phyloP scores from a whole-genome alignment of 495 filamentous ascomycete genomes.

The Aspergillus taichungensis region DNA sequence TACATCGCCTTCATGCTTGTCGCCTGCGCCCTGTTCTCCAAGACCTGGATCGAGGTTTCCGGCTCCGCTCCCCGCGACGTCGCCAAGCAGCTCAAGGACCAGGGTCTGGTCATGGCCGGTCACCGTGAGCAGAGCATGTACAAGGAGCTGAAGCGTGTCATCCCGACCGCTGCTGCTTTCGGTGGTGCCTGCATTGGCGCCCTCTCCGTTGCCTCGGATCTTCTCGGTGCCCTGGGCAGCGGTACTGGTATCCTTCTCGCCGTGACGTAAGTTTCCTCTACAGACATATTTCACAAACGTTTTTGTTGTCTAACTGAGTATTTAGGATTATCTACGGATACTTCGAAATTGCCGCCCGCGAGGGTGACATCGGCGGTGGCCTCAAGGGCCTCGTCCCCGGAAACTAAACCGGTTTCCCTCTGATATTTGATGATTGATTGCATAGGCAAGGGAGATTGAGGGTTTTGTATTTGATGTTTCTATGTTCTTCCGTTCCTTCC shows the following conservation, averaged over 20 bases:
- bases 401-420: constrained; percentile 25
- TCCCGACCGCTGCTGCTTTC: constrained; percentile 95
- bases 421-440: constrained; percentile 7
- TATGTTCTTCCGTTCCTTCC: constrained; percentile 18
- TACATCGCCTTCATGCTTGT: constrained; percentile 96
- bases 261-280: constrained; percentile 73
- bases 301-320: constrained; percentile 13
- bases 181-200: constrained; percentile 99
- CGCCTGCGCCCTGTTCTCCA: constrained; percentile 97
- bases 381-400: constrained; percentile 78
- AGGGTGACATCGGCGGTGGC: constrained; percentile 80
- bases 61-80: constrained; percentile 96
- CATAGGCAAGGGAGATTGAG: constrained; percentile 24
- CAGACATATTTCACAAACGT: background rate
- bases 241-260: constrained; percentile 97
- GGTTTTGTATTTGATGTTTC: constrained; percentile 19
- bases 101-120: constrained; percentile 98
- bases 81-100: constrained; percentile 99
- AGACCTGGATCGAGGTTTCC: constrained; percentile 99
- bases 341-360: constrained; percentile 98
- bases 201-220: constrained; percentile 88
- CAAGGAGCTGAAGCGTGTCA: constrained; percentile 98
- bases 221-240: constrained; percentile 90
- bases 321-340: constrained; percentile 94
- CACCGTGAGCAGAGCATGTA: constrained; percentile 99